Conservation (phyloP, 805 yeast species). For the Nakazawaea pomicola region DNA sequence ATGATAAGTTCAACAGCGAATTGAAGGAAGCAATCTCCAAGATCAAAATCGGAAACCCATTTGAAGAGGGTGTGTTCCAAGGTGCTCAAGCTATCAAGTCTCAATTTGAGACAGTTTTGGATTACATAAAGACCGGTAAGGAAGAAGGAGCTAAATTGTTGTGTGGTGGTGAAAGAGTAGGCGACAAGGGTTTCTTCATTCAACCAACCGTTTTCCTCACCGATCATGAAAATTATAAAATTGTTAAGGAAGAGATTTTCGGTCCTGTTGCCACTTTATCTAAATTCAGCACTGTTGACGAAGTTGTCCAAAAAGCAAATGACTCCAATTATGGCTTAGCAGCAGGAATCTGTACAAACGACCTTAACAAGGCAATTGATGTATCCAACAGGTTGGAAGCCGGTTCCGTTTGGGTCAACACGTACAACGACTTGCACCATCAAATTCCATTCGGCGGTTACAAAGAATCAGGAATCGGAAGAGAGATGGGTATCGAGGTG, state of each 20-base stretch:
- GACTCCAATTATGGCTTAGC: constrained; percentile 72
- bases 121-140: constrained; percentile 63
- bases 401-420: constrained; percentile 77
- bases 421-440: constrained; percentile 72
- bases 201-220: constrained; percentile 71
- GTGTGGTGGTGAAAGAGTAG: constrained; percentile 66
- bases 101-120: constrained; percentile 65
- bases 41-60: constrained; percentile 70
- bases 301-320: constrained; percentile 61
- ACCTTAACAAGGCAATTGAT: constrained; percentile 52
- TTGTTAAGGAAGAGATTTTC: constrained; percentile 69
- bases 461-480: constrained; percentile 76
- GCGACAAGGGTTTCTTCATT: constrained; percentile 63
- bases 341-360: constrained; percentile 70
- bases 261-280: constrained; percentile 74
- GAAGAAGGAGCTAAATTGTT: constrained; percentile 60
- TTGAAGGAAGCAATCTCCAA: constrained; percentile 56
- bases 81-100: constrained; percentile 73
- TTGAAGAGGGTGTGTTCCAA: constrained; percentile 59
- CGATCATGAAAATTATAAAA: constrained; percentile 53
- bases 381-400: constrained; percentile 62
- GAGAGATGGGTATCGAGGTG: constrained; percentile 81
- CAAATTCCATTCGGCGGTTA: constrained; percentile 79
- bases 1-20: constrained; percentile 53
- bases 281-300: constrained; percentile 63